Evolutionary conservation across 2,329 filamentous ascomycete species (phyloP), one percentile per base, ranked within the genome.

Genomic region (Ophiognomonia clavigignenti-juglandacearum): DNA sequence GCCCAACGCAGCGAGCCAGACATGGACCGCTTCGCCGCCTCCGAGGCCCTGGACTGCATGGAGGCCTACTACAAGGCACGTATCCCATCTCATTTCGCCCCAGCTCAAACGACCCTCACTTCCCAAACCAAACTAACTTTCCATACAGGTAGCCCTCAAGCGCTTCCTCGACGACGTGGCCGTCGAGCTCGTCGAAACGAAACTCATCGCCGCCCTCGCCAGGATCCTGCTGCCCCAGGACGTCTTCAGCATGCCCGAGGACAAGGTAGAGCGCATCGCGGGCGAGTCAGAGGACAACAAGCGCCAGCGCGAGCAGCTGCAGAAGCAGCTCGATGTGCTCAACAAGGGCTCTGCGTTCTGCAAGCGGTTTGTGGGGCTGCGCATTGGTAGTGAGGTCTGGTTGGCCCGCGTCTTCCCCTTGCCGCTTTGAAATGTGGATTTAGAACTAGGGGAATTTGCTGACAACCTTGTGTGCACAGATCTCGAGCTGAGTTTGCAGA

Each of bases 101-200:
- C 18, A 6, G 11, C 18, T 2, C 3, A 26, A 19, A 27, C 4
- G 14, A 10, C n/a, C 11, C 22, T 4, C 13, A 3, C 40, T 34
- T 18, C 14, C 7, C 29, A 36, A 10, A 27, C 6, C 11, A 10
- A 2, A 4, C 4, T 20, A 39, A 7, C 4, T 20, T 14, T 24
- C 2, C 45, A 74, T n/a, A n/a, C n/a, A n/a, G 71, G 66, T 73
- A 38, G 70, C 71, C 0, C 35, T 72, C 41, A 68, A 70, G 52
- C 62, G 64, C 1, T 69, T 75, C 50, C 52, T 71, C 20, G 70
- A 74, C 20, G 64, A 70, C 29, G 53, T 74, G 4, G 61, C 69
- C 8, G 59, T 69, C 18, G 59, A 72, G 49, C 64, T 69, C 1
- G 61, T 75, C 13, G 71, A 75, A 53, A 52, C 51, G 4, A 64